Percentiles rank a stretch among this genome's conserved stretches.
Conservation (phyloP, 306 rosid genomes). For the Casuarina equisetifolia region DNA sequence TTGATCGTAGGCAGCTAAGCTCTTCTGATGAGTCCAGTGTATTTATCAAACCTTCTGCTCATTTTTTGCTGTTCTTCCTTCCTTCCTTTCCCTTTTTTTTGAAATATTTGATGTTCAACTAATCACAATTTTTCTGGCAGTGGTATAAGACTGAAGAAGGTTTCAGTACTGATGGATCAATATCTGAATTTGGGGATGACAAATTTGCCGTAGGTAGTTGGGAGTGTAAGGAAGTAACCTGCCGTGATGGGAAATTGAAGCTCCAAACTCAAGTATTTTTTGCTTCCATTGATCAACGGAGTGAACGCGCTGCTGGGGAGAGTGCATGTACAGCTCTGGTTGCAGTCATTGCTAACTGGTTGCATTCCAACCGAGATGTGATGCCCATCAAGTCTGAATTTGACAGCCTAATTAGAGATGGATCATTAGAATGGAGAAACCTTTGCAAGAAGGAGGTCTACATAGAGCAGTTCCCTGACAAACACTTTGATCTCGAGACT, state of each 20-base stretch:
- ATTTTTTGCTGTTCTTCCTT: not conserved
- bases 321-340: slow-evolving; percentile 99
- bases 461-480: slow-evolving; percentile 82
- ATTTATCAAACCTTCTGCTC: slow-evolving; percentile 23
- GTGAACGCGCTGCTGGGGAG: slow-evolving; percentile 98
- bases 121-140: slow-evolving; percentile 33
- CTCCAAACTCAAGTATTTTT: slow-evolving; percentile 86
- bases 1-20: slow-evolving; percentile 93
- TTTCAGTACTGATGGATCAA: slow-evolving; percentile 63
- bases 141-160: slow-evolving; percentile 67
- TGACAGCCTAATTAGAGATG: slow-evolving; percentile 91
- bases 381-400: slow-evolving; percentile 95
- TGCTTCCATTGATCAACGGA: slow-evolving; percentile 95
- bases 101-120: slow-evolving; percentile 13
- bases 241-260: slow-evolving; percentile 91
- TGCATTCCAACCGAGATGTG: slow-evolving; percentile 70
- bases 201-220: slow-evolving; percentile 91
- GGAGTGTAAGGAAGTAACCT: slow-evolving; percentile 82
- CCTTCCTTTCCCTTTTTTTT: not conserved
- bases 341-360: slow-evolving; percentile 94
- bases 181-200: slow-evolving; percentile 97
- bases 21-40: slow-evolving; percentile 82
- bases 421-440: slow-evolving; percentile 94
- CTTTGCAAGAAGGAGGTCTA: slow-evolving; percentile 77
- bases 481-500: slow-evolving; percentile 96